Evolutionary conservation across 768 basidiomycete species (phyloP).

Genomic region (Neoboletus subvelutipes): DNA sequence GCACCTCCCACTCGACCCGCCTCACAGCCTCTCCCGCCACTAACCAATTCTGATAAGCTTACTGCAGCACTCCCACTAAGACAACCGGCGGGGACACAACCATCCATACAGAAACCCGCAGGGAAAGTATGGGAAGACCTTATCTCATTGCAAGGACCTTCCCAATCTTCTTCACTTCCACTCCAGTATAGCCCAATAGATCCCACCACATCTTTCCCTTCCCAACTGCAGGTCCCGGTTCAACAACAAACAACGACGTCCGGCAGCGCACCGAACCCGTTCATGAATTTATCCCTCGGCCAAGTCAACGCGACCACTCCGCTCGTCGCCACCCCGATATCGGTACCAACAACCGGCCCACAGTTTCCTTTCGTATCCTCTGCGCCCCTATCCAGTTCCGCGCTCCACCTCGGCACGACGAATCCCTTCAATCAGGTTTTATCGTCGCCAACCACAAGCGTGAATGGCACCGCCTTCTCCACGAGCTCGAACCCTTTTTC

Average conservation of each 20-base stretch:
- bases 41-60: conserved; percentile 14
- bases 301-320: conserved; percentile 1
- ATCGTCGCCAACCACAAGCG: neutral
- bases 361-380: conserved; percentile 9
- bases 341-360: neutral
- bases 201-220: conserved; percentile 4
- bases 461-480: conserved; percentile 1
- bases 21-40: conserved; percentile 37
- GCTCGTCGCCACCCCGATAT: conserved; percentile 5
- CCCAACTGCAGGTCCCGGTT: conserved; percentile 14
- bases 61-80: conserved; percentile 2
- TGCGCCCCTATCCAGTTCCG: conserved; percentile 14
- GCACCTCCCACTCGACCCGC: conserved; percentile 26
- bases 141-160: conserved; percentile 44
- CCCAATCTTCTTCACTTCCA: conserved; percentile 43
- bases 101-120: conserved; percentile 19
- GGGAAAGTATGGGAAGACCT: conserved; percentile 61
- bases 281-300: conserved; percentile 15
- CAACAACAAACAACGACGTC: conserved; percentile 7
- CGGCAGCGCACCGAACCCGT: conserved; percentile 17
- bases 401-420: conserved; percentile 6
- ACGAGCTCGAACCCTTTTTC: conserved; percentile 19
- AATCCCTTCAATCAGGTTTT: conserved; percentile 23
- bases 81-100: conserved; percentile 6
- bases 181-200: conserved; percentile 36